Evolutionary conservation across 2,329 filamentous ascomycete genomes (phyloP), one percentile per base, ranked within the genome.

Genomic region (Colletotrichum siamense): DNA sequence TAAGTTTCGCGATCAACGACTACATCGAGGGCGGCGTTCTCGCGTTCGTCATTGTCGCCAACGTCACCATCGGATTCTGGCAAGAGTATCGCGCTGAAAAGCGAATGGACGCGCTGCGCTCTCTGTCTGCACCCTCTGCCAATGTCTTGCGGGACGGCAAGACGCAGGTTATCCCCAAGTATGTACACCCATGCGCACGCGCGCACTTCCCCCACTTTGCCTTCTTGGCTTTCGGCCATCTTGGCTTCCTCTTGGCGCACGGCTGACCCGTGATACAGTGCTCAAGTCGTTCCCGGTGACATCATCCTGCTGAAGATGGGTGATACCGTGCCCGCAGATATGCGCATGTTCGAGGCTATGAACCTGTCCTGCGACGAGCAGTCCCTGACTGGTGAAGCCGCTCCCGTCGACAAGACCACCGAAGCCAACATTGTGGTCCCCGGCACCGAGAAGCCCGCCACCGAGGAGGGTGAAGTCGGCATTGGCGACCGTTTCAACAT

Each of bases 331-430:
- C 94, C 94, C 12, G 94, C 94, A 49, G 94, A 96, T 81, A 83
- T 95, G 55, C 92, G 93, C 71, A 84, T 94, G 24, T 89, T 94
- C 79, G 93, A 95, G 80, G 91, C 90, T 75, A 94, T 96, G 91
- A 96, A 97, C 82, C 89, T 96, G 62, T 92, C 92, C 77, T 95
- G 94, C 81, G 95, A 98, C 79, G 94, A 96, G 84, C 93, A 93
- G 62, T 92, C 94, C 66, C 89, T 96, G 61, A 96, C 94, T 8
- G 94, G 94, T 81, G 94, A 96, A 84, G 94, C 94, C 6, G 87
- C 94, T 18, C 93, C 94, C 8, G 93, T 94, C 30, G 91, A 92
- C 82, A 94, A 96, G 86, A 88, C 90, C 59, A 86, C 89, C 26
- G 88, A 91, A 24, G 88, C 88, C 79, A 84, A 86, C 75, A 88